Conservation (phyloP, 352 stramenopile genomes). For the Phytophthora cryptogea region DNA sequence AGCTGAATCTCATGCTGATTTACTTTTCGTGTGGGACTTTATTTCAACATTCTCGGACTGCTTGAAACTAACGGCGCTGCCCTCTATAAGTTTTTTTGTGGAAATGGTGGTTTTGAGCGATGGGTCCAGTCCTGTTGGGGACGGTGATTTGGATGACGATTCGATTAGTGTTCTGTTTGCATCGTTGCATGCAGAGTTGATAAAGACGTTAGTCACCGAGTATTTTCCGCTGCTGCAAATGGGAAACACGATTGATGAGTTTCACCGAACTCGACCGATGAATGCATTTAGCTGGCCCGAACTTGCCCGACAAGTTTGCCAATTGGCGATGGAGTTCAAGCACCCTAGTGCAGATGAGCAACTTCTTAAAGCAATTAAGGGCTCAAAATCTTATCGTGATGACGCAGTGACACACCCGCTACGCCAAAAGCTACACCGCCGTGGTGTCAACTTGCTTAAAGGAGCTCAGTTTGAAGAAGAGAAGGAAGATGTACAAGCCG, state of each 20-base stretch:
- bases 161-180: slow-evolving; percentile 50
- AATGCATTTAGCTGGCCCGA: slow-evolving; percentile 86
- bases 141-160: slow-evolving; percentile 56
- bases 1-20: slow-evolving; percentile 47
- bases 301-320: slow-evolving; percentile 71
- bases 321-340: slow-evolving; percentile 73
- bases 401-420: slow-evolving; percentile 64
- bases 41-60: slow-evolving; percentile 77
- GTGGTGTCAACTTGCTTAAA: slow-evolving; percentile 51
- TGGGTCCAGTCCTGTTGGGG: slow-evolving; percentile 49
- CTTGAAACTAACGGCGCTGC: slow-evolving; percentile 50
- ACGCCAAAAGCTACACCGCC: slow-evolving; percentile 44
- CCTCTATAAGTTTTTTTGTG: slow-evolving; percentile 59
- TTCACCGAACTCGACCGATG: slow-evolving; percentile 71
- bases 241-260: slow-evolving; percentile 71
- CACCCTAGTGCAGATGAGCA: slow-evolving; percentile 74
- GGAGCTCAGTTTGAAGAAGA: slow-evolving; percentile 61
- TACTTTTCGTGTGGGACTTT: slow-evolving; percentile 81
- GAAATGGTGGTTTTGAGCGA: slow-evolving; percentile 54
- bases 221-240: slow-evolving; percentile 77
- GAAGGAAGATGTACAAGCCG: slow-evolving; percentile 24
- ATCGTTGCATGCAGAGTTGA: slow-evolving; percentile 55
- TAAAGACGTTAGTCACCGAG: slow-evolving; percentile 58
- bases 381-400: slow-evolving; percentile 71
- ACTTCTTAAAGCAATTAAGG: slow-evolving; percentile 76